phyloP scores from a whole-genome alignment of 2,329 filamentous ascomycete genomes.

The Alternaria brassicae region DNA sequence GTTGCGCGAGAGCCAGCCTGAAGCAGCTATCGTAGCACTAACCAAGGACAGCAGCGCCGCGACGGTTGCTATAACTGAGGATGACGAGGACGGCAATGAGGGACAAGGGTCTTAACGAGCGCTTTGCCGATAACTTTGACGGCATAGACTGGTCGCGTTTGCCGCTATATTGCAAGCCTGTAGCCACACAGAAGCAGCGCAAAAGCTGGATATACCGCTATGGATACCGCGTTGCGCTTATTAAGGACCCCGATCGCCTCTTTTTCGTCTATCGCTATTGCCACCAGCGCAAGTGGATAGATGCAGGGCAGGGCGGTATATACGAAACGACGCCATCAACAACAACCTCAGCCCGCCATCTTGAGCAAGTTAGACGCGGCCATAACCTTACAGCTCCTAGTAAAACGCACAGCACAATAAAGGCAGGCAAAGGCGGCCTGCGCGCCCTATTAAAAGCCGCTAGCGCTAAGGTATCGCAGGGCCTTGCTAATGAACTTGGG shows the following conservation, averaged over 20 bases:
- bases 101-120: background rate
- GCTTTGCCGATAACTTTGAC: conserved; percentile 8
- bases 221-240: conserved; percentile 6
- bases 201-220: conserved; percentile 8
- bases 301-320: background rate
- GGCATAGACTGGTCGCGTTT: conserved; percentile 4
- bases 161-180: conserved; percentile 4
- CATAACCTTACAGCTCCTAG: background rate
- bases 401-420: too few species aligned
- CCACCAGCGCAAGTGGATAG: background rate
- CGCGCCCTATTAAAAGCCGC: too few species aligned
- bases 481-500: conserved; percentile 3
- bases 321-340: background rate
- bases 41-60: conserved; percentile 1
- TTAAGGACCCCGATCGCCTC: background rate
- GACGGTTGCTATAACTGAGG: conserved; percentile 1
- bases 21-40: background rate
- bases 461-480: too few species aligned
- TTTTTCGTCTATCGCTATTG: conserved; percentile 6
- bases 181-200: background rate
- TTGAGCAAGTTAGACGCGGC: background rate
- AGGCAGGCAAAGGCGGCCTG: too few species aligned
- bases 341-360: background rate
- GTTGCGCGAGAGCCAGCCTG: background rate
- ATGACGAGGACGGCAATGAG: background rate